These are phyloP conservation scores for Erysimum cheiri DNA, from an alignment of 441 rosid genomes.

Conservation along the genomic window DNA sequence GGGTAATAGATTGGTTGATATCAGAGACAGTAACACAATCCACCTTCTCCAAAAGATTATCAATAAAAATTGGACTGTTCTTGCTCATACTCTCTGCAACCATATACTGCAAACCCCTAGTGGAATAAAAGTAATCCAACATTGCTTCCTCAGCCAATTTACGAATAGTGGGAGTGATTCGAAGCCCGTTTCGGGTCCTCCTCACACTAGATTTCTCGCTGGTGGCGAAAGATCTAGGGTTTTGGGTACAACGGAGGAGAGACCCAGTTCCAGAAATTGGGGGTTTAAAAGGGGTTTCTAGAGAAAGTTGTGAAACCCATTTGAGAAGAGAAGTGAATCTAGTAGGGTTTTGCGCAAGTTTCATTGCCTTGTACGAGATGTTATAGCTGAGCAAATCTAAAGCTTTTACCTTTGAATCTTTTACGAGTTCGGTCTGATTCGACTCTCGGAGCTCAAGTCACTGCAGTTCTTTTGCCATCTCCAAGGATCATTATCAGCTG, in stretches of 20 bases:
- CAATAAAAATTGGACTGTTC: slow-evolving; percentile 68
- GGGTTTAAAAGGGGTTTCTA: slow-evolving; percentile 40
- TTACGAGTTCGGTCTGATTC: slow-evolving; percentile 11
- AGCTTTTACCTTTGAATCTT: slow-evolving; percentile 33
- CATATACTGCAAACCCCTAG: slow-evolving; percentile 61
- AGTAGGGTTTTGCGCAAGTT: slow-evolving; percentile 47
- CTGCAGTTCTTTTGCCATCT: slow-evolving; percentile 5
- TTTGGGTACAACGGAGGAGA: slow-evolving; percentile 25
- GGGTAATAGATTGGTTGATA: slow-evolving; percentile 47
- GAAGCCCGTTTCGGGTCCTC: slow-evolving; percentile 24
- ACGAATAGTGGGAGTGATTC: slow-evolving; percentile 46
- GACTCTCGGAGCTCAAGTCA: slow-evolving; percentile 18
- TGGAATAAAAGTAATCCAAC: slow-evolving; percentile 68
- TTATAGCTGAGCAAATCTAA: slow-evolving; percentile 23
- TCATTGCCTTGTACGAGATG: slow-evolving; percentile 46
- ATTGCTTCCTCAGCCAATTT: slow-evolving; percentile 70
- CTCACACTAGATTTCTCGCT: slow-evolving; percentile 24
- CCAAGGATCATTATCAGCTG: slow-evolving; percentile 6
- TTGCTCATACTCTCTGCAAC: slow-evolving; percentile 71
- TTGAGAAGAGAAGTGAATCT: slow-evolving; percentile 47
- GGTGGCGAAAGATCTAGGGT: slow-evolving; percentile 53
- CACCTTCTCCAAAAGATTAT: slow-evolving; percentile 50
- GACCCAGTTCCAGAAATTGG: slow-evolving; percentile 30
- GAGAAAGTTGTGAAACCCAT: slow-evolving; percentile 49
- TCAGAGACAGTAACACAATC: slow-evolving; percentile 37